Base-by-base conservation (phyloP, 1,139 yeast species). In the Trichomonascaceae sp. region DNA sequence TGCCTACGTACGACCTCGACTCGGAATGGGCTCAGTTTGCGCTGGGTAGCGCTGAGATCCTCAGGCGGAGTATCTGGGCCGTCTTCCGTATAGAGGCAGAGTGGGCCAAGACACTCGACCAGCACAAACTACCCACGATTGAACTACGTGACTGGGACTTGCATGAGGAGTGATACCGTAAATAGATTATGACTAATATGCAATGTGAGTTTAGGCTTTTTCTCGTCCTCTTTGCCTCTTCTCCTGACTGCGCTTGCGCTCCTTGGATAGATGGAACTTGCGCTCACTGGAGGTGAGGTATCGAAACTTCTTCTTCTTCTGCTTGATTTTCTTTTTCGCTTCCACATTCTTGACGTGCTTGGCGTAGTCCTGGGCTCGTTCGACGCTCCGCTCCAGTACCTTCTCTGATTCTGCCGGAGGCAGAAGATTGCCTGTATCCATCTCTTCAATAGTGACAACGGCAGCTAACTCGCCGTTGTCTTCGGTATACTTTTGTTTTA, bases 61-160 rank as follows among this genome's bases (percentile, higher is more conserved):
- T 75, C 8, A 67, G 98, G 56, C 67, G 98, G 46, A 82, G 89
- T 74, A 58, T 84, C 38, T 89, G 98, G 98, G 72, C 87, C 34
- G 71, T 82, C 45, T 62, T 87, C 50, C 77, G 92, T 52, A 60
- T 85, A 22, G 96, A 87, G 47, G 70, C 80, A 27, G 96, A 87
- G 53, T 76, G 60, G 54, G 47, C 45, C 18, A 36, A 36, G 23
- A 30, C 35, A n/a, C 34, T 36, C 11, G 23, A 20, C 6, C 23
- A 20, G 11, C n/a, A n/a, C n/a, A 6, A 11, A 6, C 23, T 20
- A 11, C 23, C 23, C 9, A 11, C 23, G 11, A 11, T 20, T 20
- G 23, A 20, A 11, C 23, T 20, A 8, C 9, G 11, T 8, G 9
- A 11, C 6, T 20, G 23, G 23, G 23, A 6, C 23, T 20, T 11